Conservation (phyloP, 495 filamentous ascomycete genomes). For the Talaromyces adpressus region DNA sequence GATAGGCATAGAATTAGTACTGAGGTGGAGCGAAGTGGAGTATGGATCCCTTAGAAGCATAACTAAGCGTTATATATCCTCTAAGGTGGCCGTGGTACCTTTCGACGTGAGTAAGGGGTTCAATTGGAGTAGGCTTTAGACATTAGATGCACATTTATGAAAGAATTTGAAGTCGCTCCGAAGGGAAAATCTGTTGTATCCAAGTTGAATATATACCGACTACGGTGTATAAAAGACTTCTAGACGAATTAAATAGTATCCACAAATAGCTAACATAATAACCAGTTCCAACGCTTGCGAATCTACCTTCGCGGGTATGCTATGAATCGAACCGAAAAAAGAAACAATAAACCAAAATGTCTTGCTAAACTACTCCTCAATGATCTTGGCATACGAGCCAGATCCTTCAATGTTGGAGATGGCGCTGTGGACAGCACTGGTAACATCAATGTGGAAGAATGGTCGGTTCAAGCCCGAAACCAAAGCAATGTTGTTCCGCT, state of each 20-base stretch:
- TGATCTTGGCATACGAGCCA: background rate
- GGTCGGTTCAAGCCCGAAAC: constrained; percentile 84
- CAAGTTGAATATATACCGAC: background rate
- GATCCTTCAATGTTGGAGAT: constrained; percentile 63
- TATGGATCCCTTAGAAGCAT: no score
- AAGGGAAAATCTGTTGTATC: background rate
- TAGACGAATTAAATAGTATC: background rate
- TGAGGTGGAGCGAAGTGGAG: no score
- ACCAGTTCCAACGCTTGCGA: background rate
- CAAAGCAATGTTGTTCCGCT: constrained; percentile 47
- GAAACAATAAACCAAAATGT: background rate
- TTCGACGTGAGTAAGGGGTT: no score
- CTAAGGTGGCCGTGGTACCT: no score
- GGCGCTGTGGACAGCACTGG: constrained; percentile 84
- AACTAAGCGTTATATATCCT: no score
- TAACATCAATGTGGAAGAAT: constrained; percentile 92
- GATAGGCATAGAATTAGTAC: no score
- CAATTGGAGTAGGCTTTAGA: no score
- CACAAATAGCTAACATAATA: background rate
- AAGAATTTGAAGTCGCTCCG: no score
- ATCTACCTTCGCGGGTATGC: background rate
- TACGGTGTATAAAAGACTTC: background rate
- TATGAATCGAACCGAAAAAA: background rate
- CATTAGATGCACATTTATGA: no score
- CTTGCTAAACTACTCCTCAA: background rate